These are phyloP conservation scores for Pyrenochaeta sp. DNA, from an alignment of 2,329 filamentous ascomycete genomes.

Conservation along the genomic window DNA sequence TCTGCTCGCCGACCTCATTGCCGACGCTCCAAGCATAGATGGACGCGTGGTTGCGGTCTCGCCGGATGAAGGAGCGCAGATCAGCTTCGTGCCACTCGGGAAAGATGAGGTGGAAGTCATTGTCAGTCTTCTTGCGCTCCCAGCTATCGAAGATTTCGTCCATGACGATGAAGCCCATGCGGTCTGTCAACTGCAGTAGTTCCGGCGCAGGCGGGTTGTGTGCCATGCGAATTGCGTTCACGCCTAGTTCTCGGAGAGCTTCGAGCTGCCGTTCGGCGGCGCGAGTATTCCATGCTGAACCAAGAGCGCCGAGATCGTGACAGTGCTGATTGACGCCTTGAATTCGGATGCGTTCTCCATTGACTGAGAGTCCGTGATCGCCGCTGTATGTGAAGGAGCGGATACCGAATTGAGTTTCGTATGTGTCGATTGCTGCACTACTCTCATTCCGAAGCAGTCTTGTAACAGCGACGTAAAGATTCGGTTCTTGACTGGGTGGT, in stretches of 20 bases:
- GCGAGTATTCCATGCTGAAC: conserved; percentile 59
- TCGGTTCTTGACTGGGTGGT: conserved; percentile 54
- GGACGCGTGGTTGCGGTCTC: conserved; percentile 64
- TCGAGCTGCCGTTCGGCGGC: conserved; percentile 60
- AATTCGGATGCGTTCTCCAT: conserved; percentile 55
- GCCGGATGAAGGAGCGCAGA: conserved; percentile 59
- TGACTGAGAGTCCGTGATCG: conserved; percentile 56
- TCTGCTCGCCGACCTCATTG: conserved; percentile 63
- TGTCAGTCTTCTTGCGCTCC: conserved; percentile 54
- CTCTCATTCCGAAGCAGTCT: conserved; percentile 34
- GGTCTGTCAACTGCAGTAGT: conserved; percentile 59
- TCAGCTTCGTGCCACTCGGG: conserved; percentile 63
- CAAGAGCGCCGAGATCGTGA: conserved; percentile 60
- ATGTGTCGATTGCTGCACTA: conserved; percentile 48
- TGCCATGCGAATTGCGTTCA: conserved; percentile 60
- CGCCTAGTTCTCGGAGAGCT: conserved; percentile 60
- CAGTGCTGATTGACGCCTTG: conserved; percentile 62
- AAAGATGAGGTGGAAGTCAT: conserved; percentile 62
- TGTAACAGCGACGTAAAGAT: conserved; percentile 59
- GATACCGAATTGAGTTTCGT: conserved; percentile 61
- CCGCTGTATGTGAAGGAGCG: conserved; percentile 53
- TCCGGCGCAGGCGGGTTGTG: conserved; percentile 64
- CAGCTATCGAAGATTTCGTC: conserved; percentile 64
- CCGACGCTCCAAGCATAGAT: conserved; percentile 62
- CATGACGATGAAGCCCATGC: conserved; percentile 59